Evolutionary conservation across 2,329 filamentous ascomycete genomes (phyloP).

Genomic region (Fusarium falciforme): DNA sequence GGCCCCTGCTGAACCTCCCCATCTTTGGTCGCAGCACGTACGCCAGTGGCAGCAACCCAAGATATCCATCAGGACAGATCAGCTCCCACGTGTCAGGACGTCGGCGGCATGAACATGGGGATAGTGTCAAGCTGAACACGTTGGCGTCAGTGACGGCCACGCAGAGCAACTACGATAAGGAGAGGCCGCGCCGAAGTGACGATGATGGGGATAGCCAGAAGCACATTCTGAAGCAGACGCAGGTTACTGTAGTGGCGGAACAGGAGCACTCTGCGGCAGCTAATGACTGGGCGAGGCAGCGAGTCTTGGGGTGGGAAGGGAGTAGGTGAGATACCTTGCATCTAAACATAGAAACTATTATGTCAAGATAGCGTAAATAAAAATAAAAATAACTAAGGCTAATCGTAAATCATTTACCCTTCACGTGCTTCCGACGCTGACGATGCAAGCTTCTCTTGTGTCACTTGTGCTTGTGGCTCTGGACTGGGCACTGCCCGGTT

Average conservation of each 20-base stretch:
- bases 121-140: constrained; percentile 9
- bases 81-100: neutral
- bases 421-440: neutral
- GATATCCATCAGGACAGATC: constrained; percentile 4
- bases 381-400: neutral
- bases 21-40: constrained; percentile 27
- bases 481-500: neutral
- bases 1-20: constrained; percentile 31
- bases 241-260: constrained; percentile 13
- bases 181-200: constrained; percentile 17
- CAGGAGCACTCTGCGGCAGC: neutral
- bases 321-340: neutral
- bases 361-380: neutral
- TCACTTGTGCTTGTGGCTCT: neutral
- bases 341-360: neutral
- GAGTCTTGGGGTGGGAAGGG: neutral
- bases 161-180: neutral
- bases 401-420: neutral
- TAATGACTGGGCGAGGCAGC: constrained; percentile 16
- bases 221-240: constrained; percentile 37
- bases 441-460: neutral
- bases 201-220: constrained; percentile 39
- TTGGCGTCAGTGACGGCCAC: neutral
- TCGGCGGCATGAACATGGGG: neutral
- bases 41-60: constrained; percentile 10